Evolutionary conservation across 257 asterid genomes (phyloP).

Genomic region (Solanum lignicaule): DNA sequence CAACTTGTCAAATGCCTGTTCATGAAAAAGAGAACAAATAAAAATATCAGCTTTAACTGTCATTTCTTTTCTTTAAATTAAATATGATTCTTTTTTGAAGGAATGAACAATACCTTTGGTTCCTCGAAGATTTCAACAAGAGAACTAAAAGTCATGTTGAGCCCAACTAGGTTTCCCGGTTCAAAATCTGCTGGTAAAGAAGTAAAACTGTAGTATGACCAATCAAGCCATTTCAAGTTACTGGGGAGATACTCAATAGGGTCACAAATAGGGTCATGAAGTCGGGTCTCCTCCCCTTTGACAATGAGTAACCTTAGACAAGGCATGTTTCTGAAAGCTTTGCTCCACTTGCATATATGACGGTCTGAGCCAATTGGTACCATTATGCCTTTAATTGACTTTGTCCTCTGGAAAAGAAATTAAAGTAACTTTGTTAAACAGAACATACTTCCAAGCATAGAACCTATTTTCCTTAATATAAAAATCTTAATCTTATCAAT

Average conservation of each 20-base stretch:
- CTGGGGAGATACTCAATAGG: background rate
- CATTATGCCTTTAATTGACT: background rate
- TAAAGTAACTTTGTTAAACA: background rate
- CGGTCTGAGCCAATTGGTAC: background rate
- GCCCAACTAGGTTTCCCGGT: background rate
- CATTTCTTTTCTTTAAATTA: too few species aligned
- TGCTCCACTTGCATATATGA: background rate
- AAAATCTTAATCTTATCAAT: background rate
- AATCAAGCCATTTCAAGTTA: background rate
- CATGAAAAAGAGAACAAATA: background rate
- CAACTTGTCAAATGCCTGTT: background rate
- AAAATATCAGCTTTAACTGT: background rate
- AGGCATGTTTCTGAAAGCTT: background rate
- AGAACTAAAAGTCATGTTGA: background rate
- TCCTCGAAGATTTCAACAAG: background rate
- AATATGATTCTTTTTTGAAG: background rate
- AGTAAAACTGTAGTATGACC: background rate
- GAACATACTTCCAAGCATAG: background rate
- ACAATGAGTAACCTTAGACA: background rate
- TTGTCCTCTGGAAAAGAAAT: background rate
- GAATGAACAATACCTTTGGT: background rate
- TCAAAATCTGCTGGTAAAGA: background rate
- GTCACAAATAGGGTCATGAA: background rate
- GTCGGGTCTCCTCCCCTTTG: background rate
- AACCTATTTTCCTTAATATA: background rate